Base-by-base conservation (phyloP, 2,329 filamentous ascomycete genomes). In the Xylogone sp. region DNA sequence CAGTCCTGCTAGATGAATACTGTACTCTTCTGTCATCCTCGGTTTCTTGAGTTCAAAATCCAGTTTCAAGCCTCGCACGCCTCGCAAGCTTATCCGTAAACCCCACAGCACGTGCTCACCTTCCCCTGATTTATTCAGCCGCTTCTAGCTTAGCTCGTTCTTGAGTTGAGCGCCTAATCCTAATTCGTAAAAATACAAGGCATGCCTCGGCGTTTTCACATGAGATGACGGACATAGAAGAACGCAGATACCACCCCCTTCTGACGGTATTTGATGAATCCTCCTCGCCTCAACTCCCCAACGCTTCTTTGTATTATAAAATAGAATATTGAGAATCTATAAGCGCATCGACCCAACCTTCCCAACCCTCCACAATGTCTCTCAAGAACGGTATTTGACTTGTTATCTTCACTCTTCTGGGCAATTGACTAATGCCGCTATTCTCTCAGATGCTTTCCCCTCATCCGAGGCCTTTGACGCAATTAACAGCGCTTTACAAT, bases 401-500 rank as follows among this genome's bases (percentile, higher is more conserved):
- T n/a, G n/a, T n/a, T n/a, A n/a, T n/a, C n/a, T 21, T n/a, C 24
- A 6, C 10, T 20, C 10, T 34, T 21, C 19, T 27, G 4, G 16
- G 21, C 19, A 43, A 42, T 34, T 47, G 7, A 42, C 49, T 55
- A 34, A 59, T 24, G 29, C n/a, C 34, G 34, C 34, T 5, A 39
- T 42, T 5, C 22, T 21, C 46, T 42, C 62, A 91, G 88, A 83
- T 71, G 84, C 85, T 61, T 97, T 96, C 75, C 93, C 94, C 59
- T 84, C 93, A 66, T 97, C 94, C 54, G 85, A 75, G 59, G 91
- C 92, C 61, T 99, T 99, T 72, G 94, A 99, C 68, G 79, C 77
- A 65, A 97, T 99, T 78, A 83, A 88, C 71, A 68, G 74, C 49
- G 82, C 84, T 48, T 84, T 99, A 58, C 73, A 78, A 65, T 70